phyloP scores from a whole-genome alignment of 78 protist genomes.

The Paratrimastix pyriformis region DNA sequence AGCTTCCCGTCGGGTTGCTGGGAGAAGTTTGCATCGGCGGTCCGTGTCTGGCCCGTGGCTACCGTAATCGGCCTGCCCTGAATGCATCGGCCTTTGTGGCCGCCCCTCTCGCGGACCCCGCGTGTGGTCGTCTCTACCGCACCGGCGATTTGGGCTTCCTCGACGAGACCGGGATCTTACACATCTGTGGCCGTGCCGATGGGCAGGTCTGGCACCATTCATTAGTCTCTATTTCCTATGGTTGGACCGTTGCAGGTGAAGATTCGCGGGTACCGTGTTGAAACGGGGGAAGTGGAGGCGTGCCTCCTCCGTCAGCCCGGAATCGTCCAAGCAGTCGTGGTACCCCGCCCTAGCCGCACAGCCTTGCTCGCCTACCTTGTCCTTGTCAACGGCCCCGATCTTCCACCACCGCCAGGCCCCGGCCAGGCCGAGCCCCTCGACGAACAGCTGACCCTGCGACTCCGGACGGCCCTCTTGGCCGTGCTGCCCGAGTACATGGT shows the following conservation, averaged over 20 bases:
- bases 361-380: background rate
- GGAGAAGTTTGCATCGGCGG: slow-evolving; percentile 29
- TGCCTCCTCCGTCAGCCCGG: background rate
- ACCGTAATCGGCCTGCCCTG: background rate
- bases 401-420: too few relatives aligned
- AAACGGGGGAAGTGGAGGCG: slow-evolving; percentile 26
- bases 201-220: too few relatives aligned
- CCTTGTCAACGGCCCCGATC: background rate
- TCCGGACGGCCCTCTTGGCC: too few relatives aligned
- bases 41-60: slow-evolving; percentile 13
- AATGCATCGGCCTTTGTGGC: too few relatives aligned
- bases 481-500: slow-evolving; percentile 18
- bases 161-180: slow-evolving; percentile 8
- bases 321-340: background rate
- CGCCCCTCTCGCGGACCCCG: too few relatives aligned
- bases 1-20: slow-evolving; percentile 12
- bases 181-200: slow-evolving; percentile 33
- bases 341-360: background rate
- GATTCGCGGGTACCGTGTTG: slow-evolving; percentile 32
- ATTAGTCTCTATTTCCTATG: too few relatives aligned
- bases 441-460: too few relatives aligned
- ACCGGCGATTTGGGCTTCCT: slow-evolving; percentile 33
- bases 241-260: too few relatives aligned
- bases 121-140: slow-evolving; percentile 3
- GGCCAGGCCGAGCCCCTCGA: background rate